A percentile compares a stretch with the other conserved stretches of the same genome.
Evolutionary conservation across 148 eudicot species (phyloP).

Genomic region (Diospyros kaki): DNA sequence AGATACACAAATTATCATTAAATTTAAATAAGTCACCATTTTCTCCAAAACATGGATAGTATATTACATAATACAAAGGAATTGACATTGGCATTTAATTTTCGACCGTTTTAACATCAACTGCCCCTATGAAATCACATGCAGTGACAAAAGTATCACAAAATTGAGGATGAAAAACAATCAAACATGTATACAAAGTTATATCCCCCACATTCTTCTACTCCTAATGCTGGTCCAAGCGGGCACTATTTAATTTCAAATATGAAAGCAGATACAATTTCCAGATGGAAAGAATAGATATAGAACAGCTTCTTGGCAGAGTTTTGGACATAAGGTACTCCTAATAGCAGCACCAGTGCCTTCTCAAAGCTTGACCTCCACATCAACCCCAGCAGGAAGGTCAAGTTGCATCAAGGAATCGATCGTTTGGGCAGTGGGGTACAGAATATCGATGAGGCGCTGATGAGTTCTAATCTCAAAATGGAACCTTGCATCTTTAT

Average conservation of each 20-base stretch:
- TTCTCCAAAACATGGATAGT: too few species aligned
- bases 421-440: slow-evolving; percentile 95
- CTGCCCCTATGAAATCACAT: not conserved
- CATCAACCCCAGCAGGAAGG: slow-evolving; percentile 97
- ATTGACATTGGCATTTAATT: too few species aligned
- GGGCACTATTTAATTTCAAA: not conserved
- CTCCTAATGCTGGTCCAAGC: not conserved
- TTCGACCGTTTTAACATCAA: too few species aligned
- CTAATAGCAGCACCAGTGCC: slow-evolving; percentile 7
- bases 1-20: too few species aligned
- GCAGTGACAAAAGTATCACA: not conserved
- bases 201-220: slow-evolving; percentile 2
- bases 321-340: not conserved
- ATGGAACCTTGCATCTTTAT: slow-evolving; percentile 96
- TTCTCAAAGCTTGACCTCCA: slow-evolving; percentile 85
- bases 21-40: too few species aligned
- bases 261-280: not conserved
- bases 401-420: slow-evolving; percentile 97
- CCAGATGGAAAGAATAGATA: not conserved
- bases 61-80: too few species aligned
- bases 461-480: slow-evolving; percentile 96
- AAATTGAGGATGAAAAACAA: not conserved
- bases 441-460: slow-evolving; percentile 81
- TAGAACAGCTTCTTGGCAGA: not conserved
- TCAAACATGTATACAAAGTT: slow-evolving; percentile 1